Evolutionary conservation across 176 grass and related monocot species (phyloP), one percentile per base, ranked within the genome.

Genomic region (Themeda triandra): DNA sequence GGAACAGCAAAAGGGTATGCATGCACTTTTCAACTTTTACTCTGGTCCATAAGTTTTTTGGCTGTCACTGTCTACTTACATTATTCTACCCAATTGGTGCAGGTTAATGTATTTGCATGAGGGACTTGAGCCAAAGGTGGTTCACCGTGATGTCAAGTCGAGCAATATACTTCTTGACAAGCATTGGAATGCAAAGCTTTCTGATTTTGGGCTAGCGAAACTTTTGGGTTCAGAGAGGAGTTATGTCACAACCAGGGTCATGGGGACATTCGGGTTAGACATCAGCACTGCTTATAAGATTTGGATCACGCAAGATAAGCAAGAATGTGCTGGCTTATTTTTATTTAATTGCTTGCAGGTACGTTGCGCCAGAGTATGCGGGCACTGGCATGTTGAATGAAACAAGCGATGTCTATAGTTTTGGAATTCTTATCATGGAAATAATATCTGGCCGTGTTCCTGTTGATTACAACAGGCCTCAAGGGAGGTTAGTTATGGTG

Each of bases 341-440:
- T 6, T 73, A 64, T 72, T 53, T 71, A 83, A 13, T 76, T 84
- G n/a, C 74, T 90, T 66, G 18, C 76, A 99, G 96, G 66, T 98
- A 98, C 56, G 96, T 98, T 53, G 96, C 96, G 10, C 96, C 96
- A 41, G 96, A 98, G 63, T 98, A 98, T 92, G 96, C 96, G 0
- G 91, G 96, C 85, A 98, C 96, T 11, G 96, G 96, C 69, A 98
- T 98, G 96, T 78, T 98, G 69, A 98, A 98, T 83, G 96, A 98
- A 85, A 92, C 92, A 23, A 98, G 93, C 49, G 96, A 98, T 88
- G 88, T 98, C 36, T 98, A 98, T 29, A 98, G 96, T 84, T 98
- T 98, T 78, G 96, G 96, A 10, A 98, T 98, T 87, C 91, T 98
- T 84, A 92, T 98, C 60, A 95, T 98, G 96, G 96, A 98, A 85